A percentile compares a stretch with the other conserved stretches of the same genome.
These are phyloP conservation scores for Rutstroemia sydowiana DNA, from an alignment of 2,329 filamentous ascomycete species.

Conservation along the genomic window DNA sequence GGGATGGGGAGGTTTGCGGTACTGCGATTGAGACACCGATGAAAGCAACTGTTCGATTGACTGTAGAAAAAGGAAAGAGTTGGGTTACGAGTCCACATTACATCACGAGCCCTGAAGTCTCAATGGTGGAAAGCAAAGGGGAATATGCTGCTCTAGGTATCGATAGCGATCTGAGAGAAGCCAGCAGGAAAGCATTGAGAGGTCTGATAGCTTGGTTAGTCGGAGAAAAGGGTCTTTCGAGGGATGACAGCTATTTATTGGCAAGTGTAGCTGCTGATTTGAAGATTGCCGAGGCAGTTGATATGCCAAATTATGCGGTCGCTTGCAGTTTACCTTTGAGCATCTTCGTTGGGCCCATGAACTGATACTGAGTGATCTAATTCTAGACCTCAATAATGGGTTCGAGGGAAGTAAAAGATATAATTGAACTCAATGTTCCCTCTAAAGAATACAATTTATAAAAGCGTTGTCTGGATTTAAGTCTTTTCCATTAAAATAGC, in stretches of 20 bases:
- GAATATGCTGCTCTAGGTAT: constrained; percentile 43
- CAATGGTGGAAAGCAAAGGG: constrained; percentile 28
- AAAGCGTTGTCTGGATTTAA: no score
- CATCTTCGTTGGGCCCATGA: constrained; percentile 33
- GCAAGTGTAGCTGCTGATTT: constrained; percentile 43
- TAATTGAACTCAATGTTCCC: neutral
- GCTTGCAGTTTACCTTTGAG: constrained; percentile 42
- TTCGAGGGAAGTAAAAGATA: neutral
- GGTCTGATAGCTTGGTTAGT: constrained; percentile 43
- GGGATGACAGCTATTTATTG: constrained; percentile 45
- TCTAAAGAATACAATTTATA: no score
- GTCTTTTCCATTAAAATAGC: no score
- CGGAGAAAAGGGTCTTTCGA: constrained; percentile 37
- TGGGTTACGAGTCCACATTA: constrained; percentile 44
- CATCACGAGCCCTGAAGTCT: constrained; percentile 28
- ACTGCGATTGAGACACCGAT: constrained; percentile 50
- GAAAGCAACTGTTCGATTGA: constrained; percentile 41
- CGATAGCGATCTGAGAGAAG: constrained; percentile 40
- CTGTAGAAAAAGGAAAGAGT: constrained; percentile 38
- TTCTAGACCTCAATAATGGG: no score
- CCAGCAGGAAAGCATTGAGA: constrained; percentile 40
- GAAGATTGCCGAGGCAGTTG: constrained; percentile 45
- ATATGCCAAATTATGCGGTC: constrained; percentile 47
- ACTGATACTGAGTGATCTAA: no score
- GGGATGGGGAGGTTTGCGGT: constrained; percentile 47